Base-by-base conservation (phyloP, 768 basidiomycete genomes). In the Serendipita sp. region DNA sequence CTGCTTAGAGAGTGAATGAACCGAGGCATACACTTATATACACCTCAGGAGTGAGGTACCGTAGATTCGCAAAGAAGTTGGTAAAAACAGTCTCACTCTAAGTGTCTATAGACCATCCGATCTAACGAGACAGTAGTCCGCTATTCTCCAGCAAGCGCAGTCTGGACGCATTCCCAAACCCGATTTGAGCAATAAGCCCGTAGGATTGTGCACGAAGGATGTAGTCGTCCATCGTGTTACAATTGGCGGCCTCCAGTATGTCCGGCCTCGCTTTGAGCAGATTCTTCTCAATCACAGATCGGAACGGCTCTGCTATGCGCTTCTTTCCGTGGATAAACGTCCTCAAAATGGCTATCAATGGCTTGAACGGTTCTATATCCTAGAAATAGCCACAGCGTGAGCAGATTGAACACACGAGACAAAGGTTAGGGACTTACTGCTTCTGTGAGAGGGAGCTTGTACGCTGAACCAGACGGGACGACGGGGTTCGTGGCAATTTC, bases 161-260 rank as follows among this genome's bases (percentile, higher is more conserved):
- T 33, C 53, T 58, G 9, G 53, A 22, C 4, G 53, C 53, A n/a
- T 58, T 58, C 11, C 53, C 53, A 28, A 24, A 30, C 11, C 53
- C 53, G 26, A 58, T 31, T 58, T 58, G 53, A n/a, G 53, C 53
- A 58, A 58, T 34, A n/a, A 58, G 33, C 24, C 53, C 53, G 31
- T 58, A 58, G 30, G 53, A 58, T 31, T 58, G 53, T 58, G 53
- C 53, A 22, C 53, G 53, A 11, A 58, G 33, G 20, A 58, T 58
- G 30, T 58, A 58, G 3, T 58, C 53, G n/a, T 58, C 53, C 53
- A 58, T 58, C 11, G 53, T 30, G 26, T 58, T 28, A 24, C 53
- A 58, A 9, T 58, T 58, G 4, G 53, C 20, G n/a, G 24, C 53
- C 22, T 26, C 17, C 4, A 58, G 53, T 26, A 58, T 31, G 53